Evolutionary conservation across 352 stramenopile species (phyloP).

Genomic region (Phytophthora boehmeriae): DNA sequence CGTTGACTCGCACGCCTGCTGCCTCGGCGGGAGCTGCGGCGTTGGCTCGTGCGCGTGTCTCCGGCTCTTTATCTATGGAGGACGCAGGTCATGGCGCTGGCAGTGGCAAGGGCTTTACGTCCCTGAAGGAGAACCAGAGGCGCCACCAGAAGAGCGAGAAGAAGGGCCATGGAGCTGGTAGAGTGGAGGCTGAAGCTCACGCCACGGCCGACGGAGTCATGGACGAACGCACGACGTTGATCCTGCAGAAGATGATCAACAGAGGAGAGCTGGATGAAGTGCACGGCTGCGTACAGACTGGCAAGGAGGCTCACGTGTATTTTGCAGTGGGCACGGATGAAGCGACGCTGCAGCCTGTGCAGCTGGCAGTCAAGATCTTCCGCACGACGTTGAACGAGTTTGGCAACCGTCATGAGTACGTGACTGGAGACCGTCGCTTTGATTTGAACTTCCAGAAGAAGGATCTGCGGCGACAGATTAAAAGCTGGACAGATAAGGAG

Average conservation of each 20-base stretch:
- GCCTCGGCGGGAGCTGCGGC: conserved; percentile 17
- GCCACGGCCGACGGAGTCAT: conserved; percentile 78
- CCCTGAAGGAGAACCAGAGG: conserved; percentile 57
- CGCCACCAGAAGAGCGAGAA: conserved; percentile 62
- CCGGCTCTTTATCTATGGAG: conserved; percentile 45
- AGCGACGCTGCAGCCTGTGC: conserved; percentile 38
- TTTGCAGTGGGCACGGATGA: conserved; percentile 65
- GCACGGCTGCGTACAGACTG: conserved; percentile 75
- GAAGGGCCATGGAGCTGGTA: conserved; percentile 49
- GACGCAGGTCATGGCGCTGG: conserved; percentile 44
- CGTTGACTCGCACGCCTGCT: conserved; percentile 30
- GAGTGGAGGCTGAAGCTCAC: conserved; percentile 56
- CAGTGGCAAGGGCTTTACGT: conserved; percentile 56
- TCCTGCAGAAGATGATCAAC: conserved; percentile 82
- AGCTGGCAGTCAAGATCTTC: conserved; percentile 82
- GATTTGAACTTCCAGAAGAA: conserved; percentile 82
- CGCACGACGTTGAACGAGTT: conserved; percentile 87
- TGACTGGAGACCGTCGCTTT: conserved; percentile 81
- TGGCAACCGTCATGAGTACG: conserved; percentile 81
- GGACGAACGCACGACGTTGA: conserved; percentile 73
- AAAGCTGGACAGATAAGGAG: conserved; percentile 81
- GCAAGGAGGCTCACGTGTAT: conserved; percentile 87
- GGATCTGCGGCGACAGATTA: conserved; percentile 65
- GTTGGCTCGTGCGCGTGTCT: conserved; percentile 27
- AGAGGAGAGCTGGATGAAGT: conserved; percentile 70